Percentiles rank a stretch among this genome's conserved stretches.
Evolutionary conservation across 441 rosid species (phyloP).

Genomic region (Bocquillonia castaneifolia): DNA sequence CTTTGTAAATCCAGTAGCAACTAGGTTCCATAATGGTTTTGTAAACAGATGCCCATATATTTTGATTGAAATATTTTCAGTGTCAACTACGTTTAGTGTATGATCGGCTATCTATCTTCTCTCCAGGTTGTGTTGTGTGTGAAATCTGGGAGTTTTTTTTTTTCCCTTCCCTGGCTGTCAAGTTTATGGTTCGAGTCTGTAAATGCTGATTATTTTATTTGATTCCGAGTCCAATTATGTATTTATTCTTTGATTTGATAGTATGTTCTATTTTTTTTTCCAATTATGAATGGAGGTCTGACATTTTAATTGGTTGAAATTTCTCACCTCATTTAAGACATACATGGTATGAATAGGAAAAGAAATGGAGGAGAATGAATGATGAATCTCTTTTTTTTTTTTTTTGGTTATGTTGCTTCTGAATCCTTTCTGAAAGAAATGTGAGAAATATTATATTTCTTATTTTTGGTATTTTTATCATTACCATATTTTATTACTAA

Average conservation of each 20-base stretch:
- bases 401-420: too few relatives aligned
- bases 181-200: conserved; percentile 27
- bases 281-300: neutral
- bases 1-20: conserved; percentile 35
- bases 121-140: conserved; percentile 20
- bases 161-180: neutral
- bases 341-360: too few relatives aligned
- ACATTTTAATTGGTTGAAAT: too few relatives aligned
- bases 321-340: too few relatives aligned
- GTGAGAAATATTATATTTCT: too few relatives aligned
- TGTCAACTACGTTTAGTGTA: conserved; percentile 4
- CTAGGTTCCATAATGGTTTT: conserved; percentile 18
- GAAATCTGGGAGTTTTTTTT: conserved; percentile 18
- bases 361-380: too few relatives aligned
- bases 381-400: too few relatives aligned
- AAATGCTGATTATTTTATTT: conserved; percentile 28
- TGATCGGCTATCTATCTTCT: neutral
- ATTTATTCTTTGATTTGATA: conserved; percentile 21
- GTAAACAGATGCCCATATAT: conserved; percentile 16
- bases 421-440: too few relatives aligned
- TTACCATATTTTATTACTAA: too few relatives aligned
- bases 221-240: conserved; percentile 18
- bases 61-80: conserved; percentile 1
- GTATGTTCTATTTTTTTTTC: too few relatives aligned
- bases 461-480: too few relatives aligned